Evolutionary conservation across 1,284 basidiomycete genomes (phyloP).

Genomic region (Ganoderma resinaceum): DNA sequence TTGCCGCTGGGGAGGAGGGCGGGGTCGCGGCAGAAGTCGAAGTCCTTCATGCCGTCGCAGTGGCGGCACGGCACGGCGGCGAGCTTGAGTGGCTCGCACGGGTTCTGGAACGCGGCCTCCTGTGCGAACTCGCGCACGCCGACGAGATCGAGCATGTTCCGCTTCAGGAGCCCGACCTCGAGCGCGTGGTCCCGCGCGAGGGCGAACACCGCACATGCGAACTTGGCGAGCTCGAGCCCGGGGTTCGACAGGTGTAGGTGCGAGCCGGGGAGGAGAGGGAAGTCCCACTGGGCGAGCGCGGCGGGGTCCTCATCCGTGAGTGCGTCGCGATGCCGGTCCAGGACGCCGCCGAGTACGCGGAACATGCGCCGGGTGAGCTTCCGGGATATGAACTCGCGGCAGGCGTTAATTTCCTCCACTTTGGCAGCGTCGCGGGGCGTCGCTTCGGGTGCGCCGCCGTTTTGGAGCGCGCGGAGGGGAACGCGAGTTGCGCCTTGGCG

Average conservation of each 20-base stretch:
- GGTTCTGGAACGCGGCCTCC: conserved; percentile 89
- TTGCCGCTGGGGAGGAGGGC: conserved; percentile 69
- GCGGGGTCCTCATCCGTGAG: conserved; percentile 58
- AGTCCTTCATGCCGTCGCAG: conserved; percentile 90
- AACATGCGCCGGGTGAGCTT: conserved; percentile 87
- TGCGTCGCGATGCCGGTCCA: conserved; percentile 70
- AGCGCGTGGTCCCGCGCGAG: conserved; percentile 82
- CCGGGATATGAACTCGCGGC: conserved; percentile 80
- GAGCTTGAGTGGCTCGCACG: conserved; percentile 91
- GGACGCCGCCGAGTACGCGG: conserved; percentile 72
- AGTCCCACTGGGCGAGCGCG: conserved; percentile 67
- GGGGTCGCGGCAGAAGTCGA: conserved; percentile 95
- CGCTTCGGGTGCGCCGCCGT: conserved; percentile 62
- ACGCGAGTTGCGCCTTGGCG: conserved; percentile 64
- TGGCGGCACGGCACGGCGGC: conserved; percentile 90
- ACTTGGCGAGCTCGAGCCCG: conserved; percentile 91
- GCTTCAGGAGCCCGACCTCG: conserved; percentile 89
- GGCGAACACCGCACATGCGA: conserved; percentile 81
- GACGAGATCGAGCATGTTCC: conserved; percentile 90
- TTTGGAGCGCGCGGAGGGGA: conserved; percentile 80
- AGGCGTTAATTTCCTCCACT: conserved; percentile 72
- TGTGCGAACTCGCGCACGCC: conserved; percentile 88
- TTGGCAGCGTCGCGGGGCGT: conserved; percentile 75
- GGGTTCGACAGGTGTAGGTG: conserved; percentile 81
- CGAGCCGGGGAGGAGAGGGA: conserved; percentile 91